phyloP scores from a whole-genome alignment of 2,329 filamentous ascomycete species.

The Lachnellula hyalina region DNA sequence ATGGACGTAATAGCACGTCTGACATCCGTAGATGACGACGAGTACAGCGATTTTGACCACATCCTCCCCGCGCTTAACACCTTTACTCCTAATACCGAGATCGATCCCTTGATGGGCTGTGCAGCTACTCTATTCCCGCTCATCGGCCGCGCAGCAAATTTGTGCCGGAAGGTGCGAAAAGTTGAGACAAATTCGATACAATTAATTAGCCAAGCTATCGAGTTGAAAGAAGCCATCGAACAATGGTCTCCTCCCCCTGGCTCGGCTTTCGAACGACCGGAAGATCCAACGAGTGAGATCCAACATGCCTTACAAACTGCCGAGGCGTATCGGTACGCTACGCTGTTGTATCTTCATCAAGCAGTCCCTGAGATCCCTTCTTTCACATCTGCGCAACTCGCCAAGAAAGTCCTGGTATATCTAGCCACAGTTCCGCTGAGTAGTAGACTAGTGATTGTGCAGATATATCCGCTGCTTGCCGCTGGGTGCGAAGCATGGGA shows the following conservation, averaged over 20 bases:
- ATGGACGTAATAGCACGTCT: constrained; percentile 68
- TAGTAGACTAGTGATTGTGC: constrained; percentile 60
- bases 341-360: constrained; percentile 60
- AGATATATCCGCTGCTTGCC: constrained; percentile 64
- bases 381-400: constrained; percentile 49
- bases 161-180: constrained; percentile 58
- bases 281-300: constrained; percentile 57
- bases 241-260: constrained; percentile 52
- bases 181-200: constrained; percentile 47
- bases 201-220: constrained; percentile 57
- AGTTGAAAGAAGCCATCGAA: constrained; percentile 55
- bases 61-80: constrained; percentile 37
- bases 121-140: constrained; percentile 63
- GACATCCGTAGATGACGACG: constrained; percentile 50
- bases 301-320: constrained; percentile 62
- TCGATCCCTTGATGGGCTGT: constrained; percentile 69
- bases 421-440: constrained; percentile 58
- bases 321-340: constrained; percentile 62
- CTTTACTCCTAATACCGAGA: constrained; percentile 36
- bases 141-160: constrained; percentile 59
- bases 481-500: constrained; percentile 60
- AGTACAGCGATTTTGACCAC: constrained; percentile 48
- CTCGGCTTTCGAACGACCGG: constrained; percentile 50
- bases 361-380: constrained; percentile 64
- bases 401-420: constrained; percentile 55